Evolutionary conservation across 495 filamentous ascomycete genomes (phyloP), one percentile per base, ranked within the genome.

Genomic region (Umbilicaria muhlenbergii): DNA sequence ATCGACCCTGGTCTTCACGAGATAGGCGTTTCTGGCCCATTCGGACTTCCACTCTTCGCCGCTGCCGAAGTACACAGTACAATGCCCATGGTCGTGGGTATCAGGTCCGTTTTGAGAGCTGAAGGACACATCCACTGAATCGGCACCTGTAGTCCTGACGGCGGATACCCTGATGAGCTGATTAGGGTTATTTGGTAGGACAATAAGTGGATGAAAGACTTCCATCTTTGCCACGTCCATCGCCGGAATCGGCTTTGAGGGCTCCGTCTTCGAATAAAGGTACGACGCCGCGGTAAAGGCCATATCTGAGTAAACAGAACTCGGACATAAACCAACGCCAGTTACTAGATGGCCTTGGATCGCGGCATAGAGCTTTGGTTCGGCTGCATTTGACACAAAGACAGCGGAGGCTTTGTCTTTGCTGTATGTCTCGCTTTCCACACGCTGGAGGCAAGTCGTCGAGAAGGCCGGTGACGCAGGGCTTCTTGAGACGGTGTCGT

Each of bases 1-100:
- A 44, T 75, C 65, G 36, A 81, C 66, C 32, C 75, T 67, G 5
- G 61, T 60, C 44, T 68, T 65, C 46, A 81, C 68, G 34, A 81
- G 59, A 52, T 77, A 77, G 15, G 58, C 53, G 28, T 57, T 61
- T 16, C 68, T 68, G 42, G 69, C 60, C 50, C 74, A 78, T 48
- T 76, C 70, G 18, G 54, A 48, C 18, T 68, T 60, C 67, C 71
- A 80, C 35, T 66, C 57, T 10, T 67, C 54, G 7, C 52, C 51
- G 36, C 65, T 48, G 11, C 61, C 68, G 43, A 65, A 77, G 47
- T 50, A 48, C 17, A 76, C 69, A 40, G 60, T 63, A 57, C 71
- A 77, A 15, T 51, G 47, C 11, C 69, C 69, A 47, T 74, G 73
- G 52, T 60, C 53, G 53, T 44, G 41, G 24, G 11, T 31, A 40